phyloP scores from a whole-genome alignment of 1,284 basidiomycete genomes.

The Thelephora terrestris region DNA sequence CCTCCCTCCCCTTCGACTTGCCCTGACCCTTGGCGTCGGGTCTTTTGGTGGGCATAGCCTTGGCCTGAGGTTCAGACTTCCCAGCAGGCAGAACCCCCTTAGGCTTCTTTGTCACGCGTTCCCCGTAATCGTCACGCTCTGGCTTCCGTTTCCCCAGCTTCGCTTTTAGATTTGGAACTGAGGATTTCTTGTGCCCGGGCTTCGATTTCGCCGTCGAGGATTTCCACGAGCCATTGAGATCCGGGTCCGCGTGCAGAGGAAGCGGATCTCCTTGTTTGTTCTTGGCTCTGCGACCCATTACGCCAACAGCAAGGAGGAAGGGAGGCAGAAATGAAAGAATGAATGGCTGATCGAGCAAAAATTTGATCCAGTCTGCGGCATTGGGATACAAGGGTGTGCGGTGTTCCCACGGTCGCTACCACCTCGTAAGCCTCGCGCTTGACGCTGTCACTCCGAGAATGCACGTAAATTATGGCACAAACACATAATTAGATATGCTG shows the following conservation, averaged over 20 bases:
- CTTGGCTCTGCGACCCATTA: conserved; percentile 87
- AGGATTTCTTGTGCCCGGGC: too few relatives aligned
- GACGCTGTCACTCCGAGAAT: too few relatives aligned
- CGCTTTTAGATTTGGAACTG: conserved; percentile 7
- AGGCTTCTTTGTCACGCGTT: conserved; percentile 28
- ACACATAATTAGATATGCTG: too few relatives aligned
- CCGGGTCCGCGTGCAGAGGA: conserved; percentile 39
- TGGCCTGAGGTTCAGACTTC: not conserved
- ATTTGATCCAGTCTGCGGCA: not conserved
- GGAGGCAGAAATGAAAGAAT: not conserved
- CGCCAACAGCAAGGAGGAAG: conserved; percentile 2
- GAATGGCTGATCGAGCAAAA: not conserved
- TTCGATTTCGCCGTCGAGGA: conserved; percentile 16
- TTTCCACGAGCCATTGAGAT: conserved; percentile 16
- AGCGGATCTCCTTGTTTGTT: conserved; percentile 80
- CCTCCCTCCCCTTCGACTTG: conserved; percentile 6
- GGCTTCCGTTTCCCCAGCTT: conserved; percentile 68
- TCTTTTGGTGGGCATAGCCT: not conserved
- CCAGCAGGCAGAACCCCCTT: not conserved
- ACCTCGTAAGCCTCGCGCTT: too few relatives aligned
- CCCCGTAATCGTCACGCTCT: conserved; percentile 30
- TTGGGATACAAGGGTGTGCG: too few relatives aligned
- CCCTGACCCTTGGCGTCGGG: conserved; percentile 31
- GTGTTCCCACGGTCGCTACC: too few relatives aligned
- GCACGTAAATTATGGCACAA: too few relatives aligned